phyloP scores from a whole-genome alignment of 306 rosid species.

The Astragalus glycyphyllos region DNA sequence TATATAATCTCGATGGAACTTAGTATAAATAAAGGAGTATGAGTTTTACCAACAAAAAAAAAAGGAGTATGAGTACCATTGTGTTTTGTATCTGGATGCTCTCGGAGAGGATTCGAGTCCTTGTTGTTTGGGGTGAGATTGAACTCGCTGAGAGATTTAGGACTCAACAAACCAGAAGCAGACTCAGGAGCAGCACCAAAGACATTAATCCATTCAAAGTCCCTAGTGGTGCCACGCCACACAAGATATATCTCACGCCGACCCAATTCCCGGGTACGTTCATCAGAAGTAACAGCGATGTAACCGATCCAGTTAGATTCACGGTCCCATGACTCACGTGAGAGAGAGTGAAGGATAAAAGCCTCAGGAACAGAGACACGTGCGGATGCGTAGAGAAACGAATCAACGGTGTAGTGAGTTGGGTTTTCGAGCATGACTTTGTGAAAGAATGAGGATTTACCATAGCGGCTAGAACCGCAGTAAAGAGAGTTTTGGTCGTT shows the following conservation, averaged over 20 bases:
- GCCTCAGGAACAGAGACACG: constrained; percentile 60
- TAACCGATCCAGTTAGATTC: constrained; percentile 83
- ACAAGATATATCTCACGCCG: constrained; percentile 69
- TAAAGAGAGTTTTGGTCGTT: constrained; percentile 65
- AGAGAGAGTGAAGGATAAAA: constrained; percentile 56
- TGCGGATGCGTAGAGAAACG: constrained; percentile 77
- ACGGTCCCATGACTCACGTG: constrained; percentile 74
- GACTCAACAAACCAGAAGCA: constrained; percentile 30
- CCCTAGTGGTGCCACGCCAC: constrained; percentile 71
- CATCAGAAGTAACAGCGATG: constrained; percentile 63
- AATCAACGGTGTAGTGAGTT: constrained; percentile 44
- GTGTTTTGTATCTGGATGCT: no score
- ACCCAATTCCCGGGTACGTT: constrained; percentile 38
- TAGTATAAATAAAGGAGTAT: not conserved
- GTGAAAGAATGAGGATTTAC: constrained; percentile 59
- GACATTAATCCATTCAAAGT: constrained; percentile 62
- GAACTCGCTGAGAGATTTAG: constrained; percentile 23
- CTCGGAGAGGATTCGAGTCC: no score
- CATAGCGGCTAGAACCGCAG: constrained; percentile 73
- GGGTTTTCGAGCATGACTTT: constrained; percentile 58
- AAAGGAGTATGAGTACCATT: not conserved
- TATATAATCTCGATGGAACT: no score
- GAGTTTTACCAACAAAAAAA: no score
- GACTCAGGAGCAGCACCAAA: constrained; percentile 49
- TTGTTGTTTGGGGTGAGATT: not conserved